These are phyloP conservation scores for Fusarium circinatum DNA, from an alignment of 2,329 filamentous ascomycete species.

Conservation along the genomic window DNA sequence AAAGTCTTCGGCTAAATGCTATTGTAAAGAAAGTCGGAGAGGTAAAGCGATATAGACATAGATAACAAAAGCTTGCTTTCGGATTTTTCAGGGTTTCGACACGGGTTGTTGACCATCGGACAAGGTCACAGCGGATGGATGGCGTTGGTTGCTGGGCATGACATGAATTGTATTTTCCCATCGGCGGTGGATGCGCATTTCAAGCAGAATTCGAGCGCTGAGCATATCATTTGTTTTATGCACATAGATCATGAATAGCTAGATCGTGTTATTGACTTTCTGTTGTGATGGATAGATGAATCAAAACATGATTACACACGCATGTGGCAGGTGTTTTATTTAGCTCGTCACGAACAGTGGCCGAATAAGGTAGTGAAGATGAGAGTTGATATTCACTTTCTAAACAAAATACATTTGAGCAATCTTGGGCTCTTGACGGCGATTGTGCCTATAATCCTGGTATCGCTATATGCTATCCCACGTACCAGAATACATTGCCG, in stretches of 20 bases:
- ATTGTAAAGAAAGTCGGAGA: background rate
- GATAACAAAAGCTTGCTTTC: constrained; percentile 22
- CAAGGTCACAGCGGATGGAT: constrained; percentile 15
- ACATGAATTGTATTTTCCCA: constrained; percentile 21
- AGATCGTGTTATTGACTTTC: constrained; percentile 5
- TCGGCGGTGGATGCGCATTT: constrained; percentile 5
- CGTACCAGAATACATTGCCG: constrained; percentile 4
- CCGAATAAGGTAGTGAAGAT: constrained; percentile 1
- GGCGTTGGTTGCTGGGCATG: constrained; percentile 31
- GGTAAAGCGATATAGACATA: background rate
- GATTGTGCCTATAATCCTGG: constrained; percentile 1
- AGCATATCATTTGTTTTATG: constrained; percentile 23
- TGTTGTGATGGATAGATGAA: constrained; percentile 15
- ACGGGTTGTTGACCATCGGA: background rate
- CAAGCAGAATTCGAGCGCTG: constrained; percentile 21
- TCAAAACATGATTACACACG: background rate
- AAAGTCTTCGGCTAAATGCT: constrained; percentile 68
- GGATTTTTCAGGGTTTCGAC: constrained; percentile 2
- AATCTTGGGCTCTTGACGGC: constrained; percentile 15
- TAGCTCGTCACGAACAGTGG: background rate
- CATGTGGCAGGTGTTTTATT: background rate
- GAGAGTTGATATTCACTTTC: constrained; percentile 6
- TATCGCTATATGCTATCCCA: background rate
- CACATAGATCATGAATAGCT: constrained; percentile 18
- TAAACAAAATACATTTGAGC: constrained; percentile 13